Evolutionary conservation across 73 alveolate species (phyloP).

Genomic region (Paramecium sexaurelia): DNA sequence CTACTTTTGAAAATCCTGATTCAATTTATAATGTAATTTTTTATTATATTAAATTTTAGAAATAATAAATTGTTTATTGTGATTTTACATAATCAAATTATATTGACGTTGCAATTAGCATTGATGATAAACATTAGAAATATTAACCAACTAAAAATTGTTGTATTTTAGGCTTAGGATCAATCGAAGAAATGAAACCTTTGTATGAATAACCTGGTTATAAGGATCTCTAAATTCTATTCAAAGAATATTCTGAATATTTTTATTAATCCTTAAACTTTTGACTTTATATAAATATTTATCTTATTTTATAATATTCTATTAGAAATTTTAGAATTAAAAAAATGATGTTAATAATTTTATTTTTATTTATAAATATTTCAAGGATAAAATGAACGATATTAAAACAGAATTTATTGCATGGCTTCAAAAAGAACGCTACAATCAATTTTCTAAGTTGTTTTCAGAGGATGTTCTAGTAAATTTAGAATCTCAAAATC

Average conservation of each 20-base stretch:
- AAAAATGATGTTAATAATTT: background rate
- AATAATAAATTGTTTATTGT: background rate
- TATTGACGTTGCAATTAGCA: background rate
- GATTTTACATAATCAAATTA: background rate
- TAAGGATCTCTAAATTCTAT: slow-evolving; percentile 1
- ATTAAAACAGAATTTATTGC: background rate
- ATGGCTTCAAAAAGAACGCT: background rate
- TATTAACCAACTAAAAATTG: slow-evolving; percentile 1
- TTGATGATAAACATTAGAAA: background rate
- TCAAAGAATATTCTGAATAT: slow-evolving; percentile 16
- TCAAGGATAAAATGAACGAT: background rate
- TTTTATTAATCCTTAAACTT: background rate
- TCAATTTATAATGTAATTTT: background rate
- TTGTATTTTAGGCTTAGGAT: background rate
- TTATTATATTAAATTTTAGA: background rate
- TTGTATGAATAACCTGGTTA: slow-evolving; percentile 5
- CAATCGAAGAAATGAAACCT: background rate
- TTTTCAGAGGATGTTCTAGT: background rate
- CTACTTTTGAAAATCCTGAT: background rate
- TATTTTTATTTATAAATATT: background rate
- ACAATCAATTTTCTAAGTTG: background rate
- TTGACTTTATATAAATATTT: background rate
- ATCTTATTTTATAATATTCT: background rate
- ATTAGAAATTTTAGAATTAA: background rate
- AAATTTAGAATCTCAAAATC: background rate